Evolutionary conservation across 176 grass and related monocot species (phyloP).

Genomic region (Zoysia japonica): DNA sequence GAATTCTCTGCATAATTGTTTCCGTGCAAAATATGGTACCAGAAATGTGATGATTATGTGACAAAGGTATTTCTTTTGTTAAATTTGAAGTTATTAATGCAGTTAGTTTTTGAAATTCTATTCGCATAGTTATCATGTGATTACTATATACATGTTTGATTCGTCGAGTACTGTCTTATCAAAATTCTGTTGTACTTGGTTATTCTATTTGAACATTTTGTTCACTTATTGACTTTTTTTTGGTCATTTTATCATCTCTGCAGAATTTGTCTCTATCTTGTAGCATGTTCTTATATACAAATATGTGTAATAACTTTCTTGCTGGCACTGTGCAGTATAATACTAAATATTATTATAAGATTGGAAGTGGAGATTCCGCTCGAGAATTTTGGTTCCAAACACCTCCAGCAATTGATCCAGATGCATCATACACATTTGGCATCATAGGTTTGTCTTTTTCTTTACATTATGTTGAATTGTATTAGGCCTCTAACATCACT

Average conservation of each 20-base stretch:
- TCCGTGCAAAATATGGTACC: conserved; percentile 2
- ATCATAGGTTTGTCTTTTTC: conserved; percentile 73
- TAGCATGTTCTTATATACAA: conserved; percentile 15
- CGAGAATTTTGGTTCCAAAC: conserved; percentile 95
- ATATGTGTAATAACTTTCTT: conserved; percentile 21
- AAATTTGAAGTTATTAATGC: background rate
- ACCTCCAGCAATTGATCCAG: conserved; percentile 75
- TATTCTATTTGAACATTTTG: conserved; percentile 24
- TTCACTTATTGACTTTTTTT: conserved; percentile 11
- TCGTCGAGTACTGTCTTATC: background rate
- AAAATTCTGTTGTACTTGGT: background rate
- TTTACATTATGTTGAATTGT: background rate
- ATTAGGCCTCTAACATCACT: background rate
- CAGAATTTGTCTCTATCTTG: background rate
- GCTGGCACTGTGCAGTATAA: conserved; percentile 56
- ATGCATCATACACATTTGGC: conserved; percentile 83
- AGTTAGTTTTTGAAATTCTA: background rate
- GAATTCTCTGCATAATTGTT: background rate
- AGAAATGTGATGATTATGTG: background rate
- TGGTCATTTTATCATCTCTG: background rate
- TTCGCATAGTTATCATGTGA: background rate
- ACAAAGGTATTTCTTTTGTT: conserved; percentile 25
- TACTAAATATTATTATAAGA: conserved; percentile 96
- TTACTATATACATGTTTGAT: background rate
- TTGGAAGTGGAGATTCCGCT: conserved; percentile 66